Base-by-base conservation (phyloP, 768 basidiomycete species). In the Boletus coccyginus region DNA sequence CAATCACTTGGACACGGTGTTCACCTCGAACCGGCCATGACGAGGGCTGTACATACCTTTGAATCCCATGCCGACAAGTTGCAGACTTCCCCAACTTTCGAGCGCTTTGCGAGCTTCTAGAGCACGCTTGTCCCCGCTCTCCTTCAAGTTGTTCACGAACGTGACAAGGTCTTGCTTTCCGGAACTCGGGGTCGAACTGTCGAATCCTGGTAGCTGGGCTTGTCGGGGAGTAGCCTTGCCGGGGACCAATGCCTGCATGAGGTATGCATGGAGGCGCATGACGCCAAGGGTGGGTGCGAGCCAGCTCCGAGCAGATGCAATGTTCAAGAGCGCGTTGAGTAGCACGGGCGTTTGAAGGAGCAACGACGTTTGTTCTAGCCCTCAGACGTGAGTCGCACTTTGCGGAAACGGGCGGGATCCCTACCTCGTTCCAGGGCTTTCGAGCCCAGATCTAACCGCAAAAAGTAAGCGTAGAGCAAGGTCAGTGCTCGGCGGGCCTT, bases 261-360 rank as follows among this genome's bases (percentile, higher is more conserved):
- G 77, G 70, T 86, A 85, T 5, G 90, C 83, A 61, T 95, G 88
- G 29, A 99, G 74, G 39, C 87, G 87, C 83, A 97, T 90, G 63
- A 87, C 78, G 32, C 82, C 76, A 38, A 95, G 75, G 0, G 92
- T 86, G 2, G 93, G 88, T 6, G 81, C 66, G 10, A 98, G 83
- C 95, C 95, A 99, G 66, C 86, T 93, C 60, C 94, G 92, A 0
- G 94, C 81, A 19, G 90, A 80, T 0, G 89, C 80, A 59, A 97
- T 90, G 62, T 84, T 88, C 51, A 95, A 80, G 27, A 98, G 77
- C 0, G 94, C 91, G 46, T 81, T 89, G 31, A 96, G 80, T 6
- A 96, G 74, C 14, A 79, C 69, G 6, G 92, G 92, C 0, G 83
- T 81, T 63, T 86, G 85, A 2, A 92, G 79, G 2, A 98, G 78